Conservation (phyloP, 1,139 yeast species). For the Debaryomyces coudertii region DNA sequence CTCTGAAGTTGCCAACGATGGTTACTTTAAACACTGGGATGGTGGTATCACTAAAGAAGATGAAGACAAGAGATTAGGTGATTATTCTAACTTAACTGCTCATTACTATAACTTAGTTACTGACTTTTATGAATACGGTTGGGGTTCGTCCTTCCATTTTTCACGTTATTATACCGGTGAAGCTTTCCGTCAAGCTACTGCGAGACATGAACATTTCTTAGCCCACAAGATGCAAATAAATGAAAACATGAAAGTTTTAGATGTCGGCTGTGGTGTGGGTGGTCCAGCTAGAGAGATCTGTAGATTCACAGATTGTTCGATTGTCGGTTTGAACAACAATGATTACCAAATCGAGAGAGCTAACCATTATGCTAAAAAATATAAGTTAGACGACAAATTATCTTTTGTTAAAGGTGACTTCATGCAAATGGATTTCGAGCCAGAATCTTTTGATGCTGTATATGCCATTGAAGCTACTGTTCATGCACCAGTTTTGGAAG, state of each 20-base stretch:
- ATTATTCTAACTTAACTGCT: constrained; percentile 88
- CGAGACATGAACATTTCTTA: constrained; percentile 95
- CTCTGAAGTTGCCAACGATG: constrained; percentile 79
- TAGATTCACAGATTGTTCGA: constrained; percentile 83
- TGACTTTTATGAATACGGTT: constrained; percentile 96
- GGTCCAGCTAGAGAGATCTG: constrained; percentile 98
- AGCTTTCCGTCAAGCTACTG: constrained; percentile 91
- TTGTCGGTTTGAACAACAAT: constrained; percentile 93
- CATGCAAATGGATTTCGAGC: constrained; percentile 98
- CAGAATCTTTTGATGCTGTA: constrained; percentile 90
- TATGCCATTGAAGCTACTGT: constrained; percentile 99
- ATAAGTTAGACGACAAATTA: constrained; percentile 70
- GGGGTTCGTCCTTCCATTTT: constrained; percentile 99
- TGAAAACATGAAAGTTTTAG: constrained; percentile 85
- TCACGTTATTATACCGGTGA: constrained; percentile 93
- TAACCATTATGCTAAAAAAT: constrained; percentile 71
- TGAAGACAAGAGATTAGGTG: constrained; percentile 74
- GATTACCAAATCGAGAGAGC: constrained; percentile 97
- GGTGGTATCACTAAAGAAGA: constrained; percentile 78
- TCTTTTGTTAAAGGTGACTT: constrained; percentile 95
- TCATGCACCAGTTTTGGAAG: constrained; percentile 96
- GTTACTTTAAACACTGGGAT: constrained; percentile 97
- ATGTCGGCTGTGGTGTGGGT: constrained; percentile 99
- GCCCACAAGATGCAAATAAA: constrained; percentile 83
- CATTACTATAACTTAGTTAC: constrained; percentile 97